phyloP scores from a whole-genome alignment of 441 rosid genomes.

The Kokia cookei region DNA sequence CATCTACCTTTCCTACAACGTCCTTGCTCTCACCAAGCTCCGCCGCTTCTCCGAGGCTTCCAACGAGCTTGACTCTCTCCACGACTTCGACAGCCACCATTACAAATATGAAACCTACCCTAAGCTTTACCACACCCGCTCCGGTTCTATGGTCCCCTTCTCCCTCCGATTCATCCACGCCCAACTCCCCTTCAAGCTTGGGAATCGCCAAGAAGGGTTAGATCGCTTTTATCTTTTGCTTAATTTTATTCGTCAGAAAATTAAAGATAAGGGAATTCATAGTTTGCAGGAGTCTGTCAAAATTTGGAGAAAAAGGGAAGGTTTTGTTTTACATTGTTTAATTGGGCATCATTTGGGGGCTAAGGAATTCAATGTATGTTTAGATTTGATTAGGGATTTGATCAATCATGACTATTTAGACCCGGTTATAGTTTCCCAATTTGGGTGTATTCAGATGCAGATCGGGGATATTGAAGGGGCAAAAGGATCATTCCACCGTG shows the following conservation, averaged over 20 bases:
- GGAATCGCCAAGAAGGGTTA: conserved; percentile 54
- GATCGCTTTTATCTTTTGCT: conserved; percentile 69
- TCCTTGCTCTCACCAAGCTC: conserved; percentile 65
- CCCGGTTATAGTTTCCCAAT: conserved; percentile 31
- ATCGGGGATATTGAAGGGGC: conserved; percentile 82
- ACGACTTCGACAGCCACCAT: conserved; percentile 60
- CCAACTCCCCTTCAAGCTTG: conserved; percentile 51
- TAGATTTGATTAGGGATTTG: conserved; percentile 52
- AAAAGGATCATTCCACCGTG: conserved; percentile 38
- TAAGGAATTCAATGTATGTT: conserved; percentile 58
- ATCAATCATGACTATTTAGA: conserved; percentile 20
- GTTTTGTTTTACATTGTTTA: conserved; percentile 50
- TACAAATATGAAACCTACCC: conserved; percentile 75
- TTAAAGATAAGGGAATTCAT: conserved; percentile 16
- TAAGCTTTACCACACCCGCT: conserved; percentile 45
- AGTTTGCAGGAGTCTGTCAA: conserved; percentile 28
- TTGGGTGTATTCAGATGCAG: conserved; percentile 84
- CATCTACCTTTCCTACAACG: conserved; percentile 65
- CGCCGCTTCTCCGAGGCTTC: conserved; percentile 74
- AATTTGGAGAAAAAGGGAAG: conserved; percentile 60
- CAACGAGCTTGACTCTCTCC: conserved; percentile 57
- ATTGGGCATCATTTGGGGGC: conserved; percentile 59
- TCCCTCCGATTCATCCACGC: conserved; percentile 74
- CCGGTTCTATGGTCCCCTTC: conserved; percentile 88
- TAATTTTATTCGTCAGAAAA: conserved; percentile 45